Evolutionary conservation across 2,329 filamentous ascomycete genomes (phyloP), one percentile per base, ranked within the genome.

Genomic region (Pyrenochaeta sp.): DNA sequence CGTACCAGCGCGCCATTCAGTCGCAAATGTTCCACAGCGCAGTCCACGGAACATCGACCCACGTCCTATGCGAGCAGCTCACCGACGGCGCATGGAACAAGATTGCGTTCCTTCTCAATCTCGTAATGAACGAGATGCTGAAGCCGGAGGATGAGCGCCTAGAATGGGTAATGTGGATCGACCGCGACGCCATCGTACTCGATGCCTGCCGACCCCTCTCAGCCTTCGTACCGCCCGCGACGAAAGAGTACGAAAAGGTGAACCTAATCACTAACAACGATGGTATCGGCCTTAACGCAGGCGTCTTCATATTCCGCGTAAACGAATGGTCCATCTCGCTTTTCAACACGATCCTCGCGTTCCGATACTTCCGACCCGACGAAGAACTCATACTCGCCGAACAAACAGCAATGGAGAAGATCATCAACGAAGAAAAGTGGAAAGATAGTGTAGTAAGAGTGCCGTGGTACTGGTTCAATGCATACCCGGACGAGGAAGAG

Each of bases 81-180:
- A 66, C 80, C 13, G 78, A 80, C 48, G 78, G 79, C 45, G 72
- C 78, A 5, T 82, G 80, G 80, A 79, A 75, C 47, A 82, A 82
- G 50, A 75, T 75, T 3, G 81, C 78, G 1, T 81, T 81, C 58
- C 75, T 82, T n/a, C 69, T 81, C 6, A 73, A 74, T 10, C 65
- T 80, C 9, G 59, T 80, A 10, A 66, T 80, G 48, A 56, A 59
- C 15, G 64, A 50, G 62, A 69, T 81, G 57, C 58, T 71, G 7
- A 78, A 79, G 56, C 77, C 78, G 0, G 69, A 72, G n/a, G 63
- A 63, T 15, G 69, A 79, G 48, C 68, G 78, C 5, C 64, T 80
- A 13, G 74, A 80, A 52, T 81, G 79, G 79, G 62, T 81, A 6
- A 68, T 80, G 61, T 81, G 79, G 79, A 74, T 79, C 4, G 79